Evolutionary conservation across 768 basidiomycete species (phyloP).

Genomic region (Boletus reticulatus): DNA sequence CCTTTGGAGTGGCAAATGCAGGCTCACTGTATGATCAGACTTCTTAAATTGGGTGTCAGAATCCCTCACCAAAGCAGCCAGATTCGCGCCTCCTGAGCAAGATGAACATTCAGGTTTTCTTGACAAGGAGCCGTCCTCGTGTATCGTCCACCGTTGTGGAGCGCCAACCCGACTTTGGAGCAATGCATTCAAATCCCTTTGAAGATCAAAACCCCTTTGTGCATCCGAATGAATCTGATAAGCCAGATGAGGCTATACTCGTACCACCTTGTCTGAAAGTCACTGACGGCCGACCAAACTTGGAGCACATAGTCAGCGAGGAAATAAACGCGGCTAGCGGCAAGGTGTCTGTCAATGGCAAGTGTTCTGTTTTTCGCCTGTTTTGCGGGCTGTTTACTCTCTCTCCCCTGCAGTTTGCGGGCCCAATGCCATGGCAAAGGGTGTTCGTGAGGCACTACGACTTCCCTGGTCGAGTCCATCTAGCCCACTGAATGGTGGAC

Average conservation of each 20-base stretch:
- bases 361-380: conserved; percentile 4
- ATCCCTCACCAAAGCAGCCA: conserved; percentile 12
- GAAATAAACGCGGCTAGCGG: conserved; percentile 35
- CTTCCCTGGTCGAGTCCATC: conserved; percentile 27
- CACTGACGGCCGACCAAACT: conserved; percentile 39
- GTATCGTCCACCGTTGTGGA: neutral
- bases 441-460: conserved; percentile 37
- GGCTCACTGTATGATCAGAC: conserved; percentile 1
- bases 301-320: conserved; percentile 32
- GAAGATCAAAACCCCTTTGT: neutral
- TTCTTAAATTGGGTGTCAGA: conserved; percentile 12
- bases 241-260: neutral
- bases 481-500: conserved; percentile 29
- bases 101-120: conserved; percentile 17
- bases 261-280: conserved; percentile 22
- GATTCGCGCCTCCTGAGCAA: conserved; percentile 13
- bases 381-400: neutral
- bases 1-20: neutral
- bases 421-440: conserved; percentile 33
- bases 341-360: conserved; percentile 44
- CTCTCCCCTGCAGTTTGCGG: conserved; percentile 33
- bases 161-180: conserved; percentile 2
- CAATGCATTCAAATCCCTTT: neutral
- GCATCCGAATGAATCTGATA: neutral
- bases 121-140: conserved; percentile 1